Evolutionary conservation across 768 basidiomycete genomes (phyloP).

Genomic region (Mycena chlorophos): DNA sequence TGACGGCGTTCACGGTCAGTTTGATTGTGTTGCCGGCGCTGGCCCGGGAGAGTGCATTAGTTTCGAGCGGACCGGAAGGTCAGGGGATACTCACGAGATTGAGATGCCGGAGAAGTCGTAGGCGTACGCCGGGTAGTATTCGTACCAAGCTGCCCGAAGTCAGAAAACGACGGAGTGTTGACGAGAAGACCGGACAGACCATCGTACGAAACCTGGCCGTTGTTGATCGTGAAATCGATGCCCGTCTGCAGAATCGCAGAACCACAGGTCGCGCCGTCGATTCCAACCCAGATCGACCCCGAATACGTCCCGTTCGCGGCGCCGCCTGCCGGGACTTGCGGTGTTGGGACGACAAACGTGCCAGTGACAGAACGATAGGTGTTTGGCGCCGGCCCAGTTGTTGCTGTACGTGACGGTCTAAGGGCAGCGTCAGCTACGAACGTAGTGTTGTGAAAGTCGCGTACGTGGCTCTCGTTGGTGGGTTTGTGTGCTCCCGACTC

Average conservation of each 20-base stretch:
- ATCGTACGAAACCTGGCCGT: slow-evolving; percentile 28
- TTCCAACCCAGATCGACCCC: slow-evolving; percentile 38
- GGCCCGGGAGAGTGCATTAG: too few species aligned
- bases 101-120: slow-evolving; percentile 34
- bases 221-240: slow-evolving; percentile 32
- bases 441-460: too few species aligned
- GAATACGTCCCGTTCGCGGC: slow-evolving; percentile 28
- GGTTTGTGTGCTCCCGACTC: too few species aligned
- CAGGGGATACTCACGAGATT: slow-evolving; percentile 16
- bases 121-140: slow-evolving; percentile 35
- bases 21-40: slow-evolving; percentile 27
- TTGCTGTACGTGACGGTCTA: slow-evolving; percentile 31
- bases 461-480: too few species aligned
- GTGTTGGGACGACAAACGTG: slow-evolving; percentile 36
- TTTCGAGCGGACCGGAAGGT: not conserved
- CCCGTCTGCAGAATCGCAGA: slow-evolving; percentile 39
- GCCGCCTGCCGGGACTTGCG: slow-evolving; percentile 12
- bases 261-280: slow-evolving; percentile 38
- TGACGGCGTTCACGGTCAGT: slow-evolving; percentile 30
- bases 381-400: slow-evolving; percentile 38
- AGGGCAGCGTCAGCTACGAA: too few species aligned
- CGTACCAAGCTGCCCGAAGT: slow-evolving; percentile 27
- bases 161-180: slow-evolving; percentile 5
- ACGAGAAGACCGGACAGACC: slow-evolving; percentile 20
- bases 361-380: slow-evolving; percentile 33